Base-by-base conservation (phyloP, 768 basidiomycete species). In the Mycena vitilis region DNA sequence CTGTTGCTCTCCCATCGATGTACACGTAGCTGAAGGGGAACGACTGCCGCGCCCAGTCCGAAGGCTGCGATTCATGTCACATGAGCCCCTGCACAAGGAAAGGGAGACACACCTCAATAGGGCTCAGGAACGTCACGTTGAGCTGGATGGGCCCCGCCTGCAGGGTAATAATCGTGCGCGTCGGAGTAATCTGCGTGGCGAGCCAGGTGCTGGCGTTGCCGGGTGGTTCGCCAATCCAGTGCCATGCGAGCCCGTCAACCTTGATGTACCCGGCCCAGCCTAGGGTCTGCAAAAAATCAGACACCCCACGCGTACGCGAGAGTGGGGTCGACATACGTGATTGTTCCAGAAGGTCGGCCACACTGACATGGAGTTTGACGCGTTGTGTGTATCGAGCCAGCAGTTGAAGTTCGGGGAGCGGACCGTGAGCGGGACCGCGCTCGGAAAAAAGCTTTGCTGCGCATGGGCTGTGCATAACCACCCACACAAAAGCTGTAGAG, bases 291-390 rank as follows among this genome's bases (percentile, higher is more conserved):
- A 2, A 5, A 11, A 73, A 23, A 75, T 81, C 85, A 87, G 57
- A 10, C 5, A 16, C 12, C 4, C 42, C 15, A 16, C 11, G 34
- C 12, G 16, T 9, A 38, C 30, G 53, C n/a, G 2, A 15, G 18
- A 48, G 1, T 20, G 38, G 13, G 38, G 38, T 73, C 80, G 15
- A 71, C 84, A 84, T 44, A 66, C 59, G 38, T 76, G 74, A 18
- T 83, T 82, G 25, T 82, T 84, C 86, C 87, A 88, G 65, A 87
- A 86, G 18, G 73, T 75, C 0, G 87, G 81, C 85, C 84, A 86
- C 13, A 70, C 81, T 25, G 53, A 66, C 66, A 82, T 82, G 18
- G 78, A 72, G 15, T 75, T 71, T 38, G 73, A 57, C 3, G 76
- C 78, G 4, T 81, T 77, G 7, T 82, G 75, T 7, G 63, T 53